A percentile compares a stretch with the other conserved stretches of the same genome.
Conservation (phyloP, 2,329 filamentous ascomycete species). For the Botryosphaeria dothidea region DNA sequence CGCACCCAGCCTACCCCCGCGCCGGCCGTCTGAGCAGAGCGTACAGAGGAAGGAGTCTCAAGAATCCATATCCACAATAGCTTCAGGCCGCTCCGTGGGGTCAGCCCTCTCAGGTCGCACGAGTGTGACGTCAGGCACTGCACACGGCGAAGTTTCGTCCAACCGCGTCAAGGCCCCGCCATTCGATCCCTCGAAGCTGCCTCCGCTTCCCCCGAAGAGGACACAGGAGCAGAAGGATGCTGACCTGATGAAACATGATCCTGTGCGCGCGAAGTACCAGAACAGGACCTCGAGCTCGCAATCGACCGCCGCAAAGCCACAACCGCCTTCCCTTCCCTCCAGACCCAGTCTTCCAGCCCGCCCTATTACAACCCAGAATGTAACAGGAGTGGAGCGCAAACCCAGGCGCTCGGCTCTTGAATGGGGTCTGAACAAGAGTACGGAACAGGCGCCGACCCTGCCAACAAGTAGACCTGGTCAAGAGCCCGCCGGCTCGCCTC, state of each 20-base stretch:
- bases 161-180: slow-evolving; percentile 54
- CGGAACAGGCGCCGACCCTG: slow-evolving; percentile 32
- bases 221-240: slow-evolving; percentile 42
- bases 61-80: slow-evolving; percentile 56
- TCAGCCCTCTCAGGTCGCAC: slow-evolving; percentile 52
- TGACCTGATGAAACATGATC: slow-evolving; percentile 31
- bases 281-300: slow-evolving; percentile 3
- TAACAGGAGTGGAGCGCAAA: slow-evolving; percentile 30
- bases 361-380: slow-evolving; percentile 22
- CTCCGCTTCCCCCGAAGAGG: slow-evolving; percentile 55
- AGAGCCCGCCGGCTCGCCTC: slow-evolving; percentile 31
- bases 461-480: slow-evolving; percentile 20
- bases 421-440: slow-evolving; percentile 45
- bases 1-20: slow-evolving; percentile 46
- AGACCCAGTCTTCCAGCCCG: slow-evolving; percentile 30
- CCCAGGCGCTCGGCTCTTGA: slow-evolving; percentile 49
- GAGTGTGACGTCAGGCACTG: slow-evolving; percentile 35
- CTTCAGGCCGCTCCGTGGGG: slow-evolving; percentile 48
- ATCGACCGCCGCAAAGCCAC: slow-evolving; percentile 14
- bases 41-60: slow-evolving; percentile 34
- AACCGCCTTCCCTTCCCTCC: slow-evolving; percentile 27
- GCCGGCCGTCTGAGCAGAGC: slow-evolving; percentile 44
- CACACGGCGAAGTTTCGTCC: slow-evolving; percentile 35
- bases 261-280: slow-evolving; percentile 18
- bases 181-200: slow-evolving; percentile 57